These are phyloP conservation scores for Diaporthe longicolla DNA, from an alignment of 2,329 filamentous ascomycete genomes.

Conservation along the genomic window DNA sequence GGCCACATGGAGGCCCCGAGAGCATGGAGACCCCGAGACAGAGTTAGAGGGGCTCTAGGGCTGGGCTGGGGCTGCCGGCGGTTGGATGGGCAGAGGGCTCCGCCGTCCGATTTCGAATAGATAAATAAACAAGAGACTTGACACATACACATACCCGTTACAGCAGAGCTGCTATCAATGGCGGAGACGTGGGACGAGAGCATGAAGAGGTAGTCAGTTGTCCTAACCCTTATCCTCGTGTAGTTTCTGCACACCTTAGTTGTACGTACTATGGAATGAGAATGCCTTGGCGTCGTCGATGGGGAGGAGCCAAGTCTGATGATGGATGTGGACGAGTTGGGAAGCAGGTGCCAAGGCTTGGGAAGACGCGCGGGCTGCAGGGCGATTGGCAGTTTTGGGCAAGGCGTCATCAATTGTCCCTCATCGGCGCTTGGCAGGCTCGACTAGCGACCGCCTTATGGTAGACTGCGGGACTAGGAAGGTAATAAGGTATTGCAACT, in stretches of 20 bases:
- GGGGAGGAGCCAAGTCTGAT: neutral
- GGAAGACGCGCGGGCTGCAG: slow-evolving; percentile 18
- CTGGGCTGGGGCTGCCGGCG: slow-evolving; percentile 10
- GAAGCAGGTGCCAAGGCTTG: neutral
- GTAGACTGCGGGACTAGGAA: neutral
- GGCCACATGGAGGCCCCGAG: slow-evolving; percentile 16
- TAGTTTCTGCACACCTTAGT: too few species aligned
- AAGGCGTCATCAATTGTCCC: slow-evolving; percentile 14
- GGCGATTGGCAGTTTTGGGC: slow-evolving; percentile 1
- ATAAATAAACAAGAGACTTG: slow-evolving; percentile 27
- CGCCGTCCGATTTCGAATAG: slow-evolving; percentile 10
- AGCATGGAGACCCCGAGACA: slow-evolving; percentile 27
- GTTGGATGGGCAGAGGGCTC: neutral
- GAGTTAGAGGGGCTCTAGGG: neutral
- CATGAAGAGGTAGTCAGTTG: neutral
- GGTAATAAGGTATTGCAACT: neutral
- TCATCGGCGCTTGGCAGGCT: slow-evolving; percentile 12
- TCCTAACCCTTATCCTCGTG: slow-evolving; percentile 22
- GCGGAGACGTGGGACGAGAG: neutral
- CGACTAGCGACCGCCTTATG: neutral
- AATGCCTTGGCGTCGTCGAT: too few species aligned
- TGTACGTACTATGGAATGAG: too few species aligned
- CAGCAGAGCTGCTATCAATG: neutral
- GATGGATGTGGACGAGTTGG: neutral
- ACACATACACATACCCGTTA: slow-evolving; percentile 24